A percentile compares a stretch with the other conserved stretches of the same genome.
phyloP scores from a whole-genome alignment of 805 yeast species.

The Suhomyces tanzawaensis region DNA sequence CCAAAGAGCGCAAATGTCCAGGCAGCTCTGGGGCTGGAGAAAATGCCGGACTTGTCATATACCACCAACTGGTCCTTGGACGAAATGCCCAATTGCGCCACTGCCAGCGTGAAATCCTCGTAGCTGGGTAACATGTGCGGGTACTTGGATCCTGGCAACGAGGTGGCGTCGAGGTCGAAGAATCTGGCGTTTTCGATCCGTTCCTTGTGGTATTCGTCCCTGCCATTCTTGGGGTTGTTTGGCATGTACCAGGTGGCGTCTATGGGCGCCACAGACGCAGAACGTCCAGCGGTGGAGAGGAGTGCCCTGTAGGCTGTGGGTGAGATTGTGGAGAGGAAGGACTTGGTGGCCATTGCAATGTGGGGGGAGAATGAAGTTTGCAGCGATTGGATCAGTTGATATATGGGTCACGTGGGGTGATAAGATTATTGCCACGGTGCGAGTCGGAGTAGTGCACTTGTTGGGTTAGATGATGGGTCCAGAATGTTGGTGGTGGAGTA shows the following conservation, averaged over 20 bases:
- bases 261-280: constrained; percentile 50
- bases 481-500: too few species aligned
- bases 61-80: constrained; percentile 63
- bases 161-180: constrained; percentile 74
- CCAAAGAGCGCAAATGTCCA: constrained; percentile 87
- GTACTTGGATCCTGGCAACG: constrained; percentile 56
- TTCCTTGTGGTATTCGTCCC: constrained; percentile 51
- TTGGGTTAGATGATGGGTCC: too few species aligned
- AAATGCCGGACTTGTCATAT: constrained; percentile 82
- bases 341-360: constrained; percentile 5
- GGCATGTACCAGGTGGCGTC: constrained; percentile 97
- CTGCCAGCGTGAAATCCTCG: constrained; percentile 51
- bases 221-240: constrained; percentile 57
- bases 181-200: constrained; percentile 67
- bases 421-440: neutral
- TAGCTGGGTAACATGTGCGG: constrained; percentile 90
- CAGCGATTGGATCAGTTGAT: neutral
- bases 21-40: constrained; percentile 86
- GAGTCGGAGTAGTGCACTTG: neutral
- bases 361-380: neutral
- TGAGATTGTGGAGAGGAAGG: constrained; percentile 11
- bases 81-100: constrained; percentile 55
- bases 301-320: constrained; percentile 13
- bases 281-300: constrained; percentile 7
- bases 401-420: constrained; percentile 1